Evolutionary conservation across 352 stramenopile species (phyloP), one percentile per base, ranked within the genome.

Genomic region (Pythium dissimile): DNA sequence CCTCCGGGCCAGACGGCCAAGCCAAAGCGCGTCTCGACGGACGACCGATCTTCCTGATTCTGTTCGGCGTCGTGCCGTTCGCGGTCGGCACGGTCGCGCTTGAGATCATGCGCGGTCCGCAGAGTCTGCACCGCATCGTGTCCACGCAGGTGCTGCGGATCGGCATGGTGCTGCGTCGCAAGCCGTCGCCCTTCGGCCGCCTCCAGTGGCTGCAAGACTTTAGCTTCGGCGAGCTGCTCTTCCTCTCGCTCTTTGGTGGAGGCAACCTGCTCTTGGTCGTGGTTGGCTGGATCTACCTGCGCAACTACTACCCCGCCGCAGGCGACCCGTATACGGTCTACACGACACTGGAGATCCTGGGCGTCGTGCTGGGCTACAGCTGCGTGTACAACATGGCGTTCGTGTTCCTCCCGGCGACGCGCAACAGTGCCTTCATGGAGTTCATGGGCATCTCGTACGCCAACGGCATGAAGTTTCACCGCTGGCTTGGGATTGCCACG

Each of bases 331-430:
- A 80, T 64, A 72, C 67, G 12, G 72, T 84, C 44, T 69, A 80
- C 47, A 76, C 71, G 16, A 67, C 69, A 15, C 54, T 86, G 1
- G 64, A 86, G 52, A 62, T 84, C 30, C 58, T 84, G 4, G 55
- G 73, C 43, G 72, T 85, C 60, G 73, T 70, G 26, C 54, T 69
- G 0, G 71, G 68, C 9, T 88, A 86, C 64, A 59, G 72, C 28
- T 77, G 68, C 64, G 73, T 89, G 43, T 91, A 79, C 69, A 89
- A 88, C 62, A 85, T 91, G 75, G 71, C 78, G 21, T 84, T 91
- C 53, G 59, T 91, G 13, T 61, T 63, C 30, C 24, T 79, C 0
- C 71, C 71, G 5, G 51, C 67, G 20, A 77, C 72, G 12, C 59
- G 67, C 13, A 71, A 66, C 44, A 61, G 66, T 21, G 62, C 58